These are phyloP conservation scores for Cladosporium austrohemisphaericum DNA, from an alignment of 2,329 filamentous ascomycete species.

Conservation along the genomic window DNA sequence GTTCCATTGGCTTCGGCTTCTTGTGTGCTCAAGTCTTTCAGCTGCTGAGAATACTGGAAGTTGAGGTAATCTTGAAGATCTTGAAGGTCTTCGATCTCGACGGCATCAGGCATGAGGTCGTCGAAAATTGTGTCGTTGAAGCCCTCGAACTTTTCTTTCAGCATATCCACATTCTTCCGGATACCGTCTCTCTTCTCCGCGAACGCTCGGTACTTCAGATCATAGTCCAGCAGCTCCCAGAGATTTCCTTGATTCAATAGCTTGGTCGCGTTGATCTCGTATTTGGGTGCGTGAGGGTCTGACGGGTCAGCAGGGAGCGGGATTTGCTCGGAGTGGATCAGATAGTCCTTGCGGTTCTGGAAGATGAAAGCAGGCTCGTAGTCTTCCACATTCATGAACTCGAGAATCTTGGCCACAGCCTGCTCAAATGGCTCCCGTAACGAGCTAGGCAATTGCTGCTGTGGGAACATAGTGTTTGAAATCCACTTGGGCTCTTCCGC, in stretches of 20 bases:
- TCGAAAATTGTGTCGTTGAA: slow-evolving; percentile 73
- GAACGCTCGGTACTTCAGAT: slow-evolving; percentile 90
- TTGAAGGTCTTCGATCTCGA: slow-evolving; percentile 90
- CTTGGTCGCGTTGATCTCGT: slow-evolving; percentile 75
- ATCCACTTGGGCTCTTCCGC: slow-evolving; percentile 92
- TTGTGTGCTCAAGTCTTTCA: slow-evolving; percentile 72
- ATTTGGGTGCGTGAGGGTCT: slow-evolving; percentile 68
- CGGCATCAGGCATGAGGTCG: slow-evolving; percentile 73
- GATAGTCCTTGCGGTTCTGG: slow-evolving; percentile 95
- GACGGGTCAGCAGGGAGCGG: slow-evolving; percentile 58
- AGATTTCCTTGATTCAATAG: slow-evolving; percentile 87
- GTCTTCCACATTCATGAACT: slow-evolving; percentile 91
- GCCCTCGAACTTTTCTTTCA: slow-evolving; percentile 56
- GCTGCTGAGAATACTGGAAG: slow-evolving; percentile 81
- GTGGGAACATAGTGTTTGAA: slow-evolving; percentile 80
- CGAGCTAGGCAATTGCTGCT: slow-evolving; percentile 54
- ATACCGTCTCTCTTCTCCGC: slow-evolving; percentile 87
- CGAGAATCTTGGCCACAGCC: slow-evolving; percentile 84
- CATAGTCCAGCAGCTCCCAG: slow-evolving; percentile 91
- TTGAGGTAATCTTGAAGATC: slow-evolving; percentile 95
- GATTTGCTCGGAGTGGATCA: slow-evolving; percentile 81
- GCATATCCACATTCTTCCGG: slow-evolving; percentile 70
- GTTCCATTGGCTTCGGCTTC: slow-evolving; percentile 60
- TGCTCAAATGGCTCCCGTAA: slow-evolving; percentile 79
- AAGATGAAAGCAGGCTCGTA: slow-evolving; percentile 97